A percentile compares a stretch with the other conserved stretches of the same genome.
These are phyloP conservation scores for Panellus pusillus DNA, from an alignment of 768 basidiomycete genomes.

Conservation along the genomic window DNA sequence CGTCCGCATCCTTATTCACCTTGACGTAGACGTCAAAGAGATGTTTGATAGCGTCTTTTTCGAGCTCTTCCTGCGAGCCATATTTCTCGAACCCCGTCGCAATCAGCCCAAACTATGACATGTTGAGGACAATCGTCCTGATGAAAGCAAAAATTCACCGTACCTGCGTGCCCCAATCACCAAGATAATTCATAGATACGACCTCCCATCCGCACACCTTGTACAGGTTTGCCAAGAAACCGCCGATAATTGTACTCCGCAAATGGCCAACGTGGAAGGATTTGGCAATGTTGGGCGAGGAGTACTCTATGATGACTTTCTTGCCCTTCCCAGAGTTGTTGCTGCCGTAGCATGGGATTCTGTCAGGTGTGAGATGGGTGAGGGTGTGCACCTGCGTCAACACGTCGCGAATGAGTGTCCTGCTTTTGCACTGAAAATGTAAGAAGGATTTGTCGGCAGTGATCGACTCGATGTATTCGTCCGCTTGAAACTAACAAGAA, in stretches of 20 bases:
- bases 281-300: constrained; percentile 97
- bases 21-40: constrained; percentile 93
- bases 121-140: background rate
- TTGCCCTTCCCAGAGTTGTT: constrained; percentile 79
- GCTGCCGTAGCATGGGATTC: constrained; percentile 75
- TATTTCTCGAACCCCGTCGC: constrained; percentile 91
- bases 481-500: constrained; percentile 70
- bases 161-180: constrained; percentile 98
- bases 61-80: constrained; percentile 80
- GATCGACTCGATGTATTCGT: constrained; percentile 74
- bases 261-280: constrained; percentile 97
- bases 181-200: constrained; percentile 89
- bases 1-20: constrained; percentile 82
- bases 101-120: constrained; percentile 74
- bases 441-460: constrained; percentile 78
- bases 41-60: constrained; percentile 91
- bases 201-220: constrained; percentile 93
- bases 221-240: constrained; percentile 89
- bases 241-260: constrained; percentile 98
- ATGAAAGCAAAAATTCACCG: constrained; percentile 19
- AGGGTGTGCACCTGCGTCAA: constrained; percentile 74
- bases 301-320: constrained; percentile 87
- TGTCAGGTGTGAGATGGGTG: constrained; percentile 60
- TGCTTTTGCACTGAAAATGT: constrained; percentile 71
- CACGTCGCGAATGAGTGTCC: constrained; percentile 62